Evolutionary conservation across 2,329 filamentous ascomycete genomes (phyloP).

Genomic region (Gliomastix tumulicola): DNA sequence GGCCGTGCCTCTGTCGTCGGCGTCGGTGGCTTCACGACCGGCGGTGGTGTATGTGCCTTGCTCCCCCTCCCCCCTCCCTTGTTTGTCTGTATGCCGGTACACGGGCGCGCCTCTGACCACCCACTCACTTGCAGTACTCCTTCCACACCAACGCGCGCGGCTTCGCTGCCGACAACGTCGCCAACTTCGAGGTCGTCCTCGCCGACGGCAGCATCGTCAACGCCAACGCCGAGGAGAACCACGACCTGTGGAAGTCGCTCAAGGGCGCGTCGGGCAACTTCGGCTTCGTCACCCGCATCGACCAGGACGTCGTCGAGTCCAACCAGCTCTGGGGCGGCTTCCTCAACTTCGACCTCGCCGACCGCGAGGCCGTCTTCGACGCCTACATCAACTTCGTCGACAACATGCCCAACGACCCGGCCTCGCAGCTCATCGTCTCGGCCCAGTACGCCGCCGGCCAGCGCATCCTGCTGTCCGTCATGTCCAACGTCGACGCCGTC

Average conservation of each 20-base stretch:
- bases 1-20: slow-evolving; percentile 25
- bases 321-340: slow-evolving; percentile 20
- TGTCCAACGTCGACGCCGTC: slow-evolving; percentile 17
- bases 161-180: slow-evolving; percentile 34
- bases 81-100: not conserved
- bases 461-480: slow-evolving; percentile 10
- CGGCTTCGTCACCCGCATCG: slow-evolving; percentile 41
- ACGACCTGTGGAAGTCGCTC: slow-evolving; percentile 48
- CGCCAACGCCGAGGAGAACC: slow-evolving; percentile 30
- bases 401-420: slow-evolving; percentile 13
- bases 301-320: slow-evolving; percentile 10
- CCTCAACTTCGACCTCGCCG: slow-evolving; percentile 11
- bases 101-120: not conserved
- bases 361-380: slow-evolving; percentile 15
- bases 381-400: slow-evolving; percentile 18
- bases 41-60: slow-evolving; percentile 7
- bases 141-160: slow-evolving; percentile 16
- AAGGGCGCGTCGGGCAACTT: slow-evolving; percentile 42
- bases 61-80: not conserved
- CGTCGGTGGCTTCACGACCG: slow-evolving; percentile 13
- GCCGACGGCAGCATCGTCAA: slow-evolving; percentile 30
- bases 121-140: slow-evolving; percentile 1
- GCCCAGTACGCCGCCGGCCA: slow-evolving; percentile 11
- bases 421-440: slow-evolving; percentile 19
- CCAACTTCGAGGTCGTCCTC: slow-evolving; percentile 33